Evolutionary conservation across 2,329 filamentous ascomycete genomes (phyloP).

Genomic region (Neurospora crassa): DNA sequence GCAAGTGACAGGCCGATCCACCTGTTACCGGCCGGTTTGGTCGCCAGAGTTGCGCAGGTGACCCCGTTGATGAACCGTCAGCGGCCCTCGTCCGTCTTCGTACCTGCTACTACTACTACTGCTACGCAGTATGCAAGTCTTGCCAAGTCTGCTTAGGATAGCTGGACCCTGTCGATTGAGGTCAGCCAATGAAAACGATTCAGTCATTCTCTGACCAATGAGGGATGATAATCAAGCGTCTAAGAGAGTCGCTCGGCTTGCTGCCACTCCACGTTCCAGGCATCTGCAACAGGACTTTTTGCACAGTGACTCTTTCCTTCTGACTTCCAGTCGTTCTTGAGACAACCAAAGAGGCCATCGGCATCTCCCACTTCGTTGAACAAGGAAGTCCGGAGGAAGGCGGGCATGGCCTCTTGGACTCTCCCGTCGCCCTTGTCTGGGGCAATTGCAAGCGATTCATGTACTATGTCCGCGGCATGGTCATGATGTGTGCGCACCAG

Average conservation of each 20-base stretch:
- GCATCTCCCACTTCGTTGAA: not conserved
- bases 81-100: not conserved
- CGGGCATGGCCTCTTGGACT: not conserved
- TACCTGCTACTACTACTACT: not conserved
- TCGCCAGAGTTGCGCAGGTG: conserved; percentile 1
- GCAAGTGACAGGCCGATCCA: conserved; percentile 11
- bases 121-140: not conserved
- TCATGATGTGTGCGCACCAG: not conserved
- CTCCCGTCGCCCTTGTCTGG: not conserved
- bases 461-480: not conserved
- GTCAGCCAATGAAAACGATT: not conserved
- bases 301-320: not conserved
- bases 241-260: not conserved
- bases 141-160: not conserved
- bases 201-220: not conserved
- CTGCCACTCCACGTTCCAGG: not conserved
- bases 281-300: not conserved
- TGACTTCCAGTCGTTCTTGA: not conserved
- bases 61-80: conserved; percentile 9
- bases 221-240: not conserved
- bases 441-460: not conserved
- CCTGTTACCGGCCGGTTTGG: conserved; percentile 1
- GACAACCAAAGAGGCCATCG: not conserved
- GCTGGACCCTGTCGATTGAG: conserved; percentile 3
- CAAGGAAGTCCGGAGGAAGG: not conserved